phyloP scores from a whole-genome alignment of 305 asterid species.

The Fraxinus floribunda region DNA sequence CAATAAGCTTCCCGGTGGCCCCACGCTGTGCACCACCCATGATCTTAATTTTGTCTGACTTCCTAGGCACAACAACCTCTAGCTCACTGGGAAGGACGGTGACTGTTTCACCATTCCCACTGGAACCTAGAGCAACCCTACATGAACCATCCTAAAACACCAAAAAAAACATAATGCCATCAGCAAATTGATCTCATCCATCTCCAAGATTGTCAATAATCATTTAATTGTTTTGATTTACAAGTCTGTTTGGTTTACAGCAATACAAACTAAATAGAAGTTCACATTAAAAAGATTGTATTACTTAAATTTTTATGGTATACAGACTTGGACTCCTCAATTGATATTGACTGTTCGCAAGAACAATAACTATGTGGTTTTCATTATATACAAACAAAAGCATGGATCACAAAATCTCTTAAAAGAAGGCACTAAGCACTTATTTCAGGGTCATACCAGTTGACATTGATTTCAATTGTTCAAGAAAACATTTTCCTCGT shows the following conservation, averaged over 20 bases:
- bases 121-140: constrained; percentile 70
- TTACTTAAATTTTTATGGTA: neutral
- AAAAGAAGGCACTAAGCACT: neutral
- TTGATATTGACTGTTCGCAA: neutral
- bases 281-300: neutral
- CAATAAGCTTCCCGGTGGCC: constrained; percentile 80
- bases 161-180: constrained; percentile 1
- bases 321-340: neutral
- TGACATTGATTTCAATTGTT: neutral
- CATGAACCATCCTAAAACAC: constrained; percentile 78
- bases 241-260: neutral
- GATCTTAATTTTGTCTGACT: constrained; percentile 73
- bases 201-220: neutral
- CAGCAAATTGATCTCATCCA: neutral
- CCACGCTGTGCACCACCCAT: constrained; percentile 95
- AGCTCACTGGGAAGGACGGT: constrained; percentile 63
- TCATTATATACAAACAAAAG: neutral
- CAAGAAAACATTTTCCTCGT: neutral
- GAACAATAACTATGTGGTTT: neutral
- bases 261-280: neutral
- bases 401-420: neutral
- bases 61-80: constrained; percentile 69
- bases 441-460: neutral
- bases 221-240: neutral
- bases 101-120: constrained; percentile 67